These are phyloP conservation scores for Allomyces macrogynus DNA, from an alignment of 192 early-diverging fungal species.

Conservation along the genomic window DNA sequence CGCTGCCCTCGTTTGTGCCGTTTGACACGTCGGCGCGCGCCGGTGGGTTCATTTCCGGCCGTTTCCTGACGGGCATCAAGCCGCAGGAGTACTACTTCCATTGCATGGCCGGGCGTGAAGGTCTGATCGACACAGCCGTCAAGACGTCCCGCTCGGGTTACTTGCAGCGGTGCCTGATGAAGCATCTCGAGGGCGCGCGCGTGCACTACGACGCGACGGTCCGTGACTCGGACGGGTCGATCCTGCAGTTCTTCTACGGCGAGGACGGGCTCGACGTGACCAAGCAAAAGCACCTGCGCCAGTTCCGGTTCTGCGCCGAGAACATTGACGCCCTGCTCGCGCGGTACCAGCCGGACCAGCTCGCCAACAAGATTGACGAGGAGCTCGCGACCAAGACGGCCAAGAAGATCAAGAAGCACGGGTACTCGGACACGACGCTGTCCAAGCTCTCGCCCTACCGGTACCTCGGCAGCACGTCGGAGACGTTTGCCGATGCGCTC, in stretches of 20 bases:
- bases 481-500: constrained; percentile 55
- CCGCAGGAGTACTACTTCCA: constrained; percentile 84
- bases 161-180: constrained; percentile 96
- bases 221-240: constrained; percentile 78
- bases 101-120: constrained; percentile 99
- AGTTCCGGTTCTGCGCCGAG: constrained; percentile 85
- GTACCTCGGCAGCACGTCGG: constrained; percentile 74
- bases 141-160: constrained; percentile 98
- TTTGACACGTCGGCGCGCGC: constrained; percentile 77
- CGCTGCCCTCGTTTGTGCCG: constrained; percentile 78
- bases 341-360: constrained; percentile 54
- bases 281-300: constrained; percentile 70
- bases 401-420: constrained; percentile 53
- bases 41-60: constrained; percentile 89
- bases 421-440: constrained; percentile 44
- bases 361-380: constrained; percentile 43
- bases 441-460: constrained; percentile 59
- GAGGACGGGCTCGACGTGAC: constrained; percentile 93
- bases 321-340: constrained; percentile 66
- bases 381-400: constrained; percentile 46
- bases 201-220: constrained; percentile 97
- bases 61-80: constrained; percentile 95
- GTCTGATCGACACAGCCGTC: constrained; percentile 99
- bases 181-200: constrained; percentile 84
- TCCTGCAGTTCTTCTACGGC: constrained; percentile 97